Evolutionary conservation across 2,329 filamentous ascomycete species (phyloP).

Genomic region (Cladorrhinum sp.): DNA sequence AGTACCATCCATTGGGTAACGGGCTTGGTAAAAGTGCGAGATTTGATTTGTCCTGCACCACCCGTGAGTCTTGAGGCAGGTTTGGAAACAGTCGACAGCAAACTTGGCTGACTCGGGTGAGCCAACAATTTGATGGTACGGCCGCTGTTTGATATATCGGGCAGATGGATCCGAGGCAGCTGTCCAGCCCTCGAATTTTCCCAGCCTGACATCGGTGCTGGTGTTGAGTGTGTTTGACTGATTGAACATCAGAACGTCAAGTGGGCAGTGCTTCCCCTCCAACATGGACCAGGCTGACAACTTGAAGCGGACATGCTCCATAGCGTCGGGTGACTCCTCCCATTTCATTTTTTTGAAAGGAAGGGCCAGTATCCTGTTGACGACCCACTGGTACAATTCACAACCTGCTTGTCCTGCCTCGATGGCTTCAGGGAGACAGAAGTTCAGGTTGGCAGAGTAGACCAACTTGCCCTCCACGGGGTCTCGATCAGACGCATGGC

Average conservation of each 20-base stretch:
- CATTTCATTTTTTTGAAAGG: neutral
- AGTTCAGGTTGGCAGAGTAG: neutral
- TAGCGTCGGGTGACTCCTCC: neutral
- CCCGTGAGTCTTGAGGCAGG: constrained; percentile 4
- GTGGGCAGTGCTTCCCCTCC: no score
- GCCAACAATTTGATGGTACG: constrained; percentile 2
- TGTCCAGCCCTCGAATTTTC: neutral
- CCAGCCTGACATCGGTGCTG: neutral
- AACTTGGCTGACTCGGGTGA: constrained; percentile 3
- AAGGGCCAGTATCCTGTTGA: neutral
- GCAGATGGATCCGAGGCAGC: neutral
- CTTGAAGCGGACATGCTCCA: neutral
- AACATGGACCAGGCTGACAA: no score
- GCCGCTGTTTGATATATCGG: neutral
- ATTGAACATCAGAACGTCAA: no score
- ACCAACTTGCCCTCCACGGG: no score
- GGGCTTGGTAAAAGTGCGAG: neutral
- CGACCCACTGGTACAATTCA: constrained; percentile 12
- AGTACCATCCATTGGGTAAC: neutral
- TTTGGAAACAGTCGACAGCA: constrained; percentile 3
- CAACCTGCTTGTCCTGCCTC: neutral
- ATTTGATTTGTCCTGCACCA: constrained; percentile 16
- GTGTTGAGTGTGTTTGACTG: no score
- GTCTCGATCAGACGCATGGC: no score
- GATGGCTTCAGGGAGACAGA: neutral